Base-by-base conservation (phyloP, 768 basidiomycete species). In the Mycena alexandri region DNA sequence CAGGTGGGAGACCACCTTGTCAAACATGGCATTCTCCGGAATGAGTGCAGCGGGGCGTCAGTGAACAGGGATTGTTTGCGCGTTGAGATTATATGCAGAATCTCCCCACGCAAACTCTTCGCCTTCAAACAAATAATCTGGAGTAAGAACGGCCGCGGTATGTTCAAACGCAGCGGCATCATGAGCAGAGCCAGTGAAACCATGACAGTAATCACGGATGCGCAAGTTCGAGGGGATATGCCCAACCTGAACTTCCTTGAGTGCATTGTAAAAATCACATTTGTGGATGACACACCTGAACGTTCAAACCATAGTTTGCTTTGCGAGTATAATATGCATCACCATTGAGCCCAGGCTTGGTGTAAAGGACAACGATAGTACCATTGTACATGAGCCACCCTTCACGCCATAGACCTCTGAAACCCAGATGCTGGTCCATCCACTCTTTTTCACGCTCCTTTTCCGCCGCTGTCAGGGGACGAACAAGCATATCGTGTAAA, bases 351-450 rank as follows among this genome's bases (percentile, higher is more conserved):
- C 72, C 73, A 33, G 77, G 77, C 44, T 77, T 78, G 14, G 54
- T 24, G 52, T 71, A 76, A 2, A 79, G 72, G 10, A 73, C 71
- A 16, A 80, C 73, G 60, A 77, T 77, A 0, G 78, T 81, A 1
- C 79, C 79, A 72, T 80, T 78, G 61, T 79, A 78, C 75, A 78
- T 80, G 1, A 79, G 42, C 72, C 74, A 82, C 2, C 80, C 80
- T 10, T 82, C 79, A n/a, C 76, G 61, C 79, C 78, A 81, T 10
- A 70, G 19, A 17, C 77, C 77, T 33, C 50, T 33, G 48, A 78
- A 81, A 2, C 77, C 77, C 12, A 80, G 17, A 38, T 75, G 75
- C 3, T n/a, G n/a, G n/a, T n/a, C n/a, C n/a, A n/a, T n/a, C 80
- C 79, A 82, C 16, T 33, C 14, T 68, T 82, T 81, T 50, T 81